phyloP scores from a whole-genome alignment of 1,139 yeast genomes.

The Yamadazyma siamensis region DNA sequence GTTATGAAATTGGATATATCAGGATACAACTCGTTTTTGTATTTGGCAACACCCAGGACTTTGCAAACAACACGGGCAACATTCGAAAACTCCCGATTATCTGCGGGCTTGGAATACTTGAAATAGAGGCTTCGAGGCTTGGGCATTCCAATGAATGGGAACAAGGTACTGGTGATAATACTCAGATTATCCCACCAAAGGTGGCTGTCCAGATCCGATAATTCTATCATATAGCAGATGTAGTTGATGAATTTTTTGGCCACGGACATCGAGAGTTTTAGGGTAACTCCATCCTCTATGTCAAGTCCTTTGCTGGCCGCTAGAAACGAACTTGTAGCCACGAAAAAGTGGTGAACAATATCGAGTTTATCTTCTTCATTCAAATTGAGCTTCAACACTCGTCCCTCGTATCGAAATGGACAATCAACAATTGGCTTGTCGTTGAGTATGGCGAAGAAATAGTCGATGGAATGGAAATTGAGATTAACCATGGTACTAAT shows the following conservation, averaged over 20 bases:
- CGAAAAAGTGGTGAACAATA: constrained; percentile 67
- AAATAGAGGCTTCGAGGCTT: constrained; percentile 38
- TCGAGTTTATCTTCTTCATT: constrained; percentile 60
- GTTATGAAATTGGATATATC: too few relatives aligned
- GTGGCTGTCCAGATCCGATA: constrained; percentile 18
- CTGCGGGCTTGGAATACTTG: too few relatives aligned
- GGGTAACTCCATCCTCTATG: constrained; percentile 32
- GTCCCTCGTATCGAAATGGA: too few relatives aligned
- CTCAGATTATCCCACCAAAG: constrained; percentile 40
- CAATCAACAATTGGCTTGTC: neutral
- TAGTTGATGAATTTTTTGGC: constrained; percentile 50
- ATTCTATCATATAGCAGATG: constrained; percentile 59
- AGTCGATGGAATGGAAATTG: constrained; percentile 49
- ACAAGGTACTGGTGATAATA: constrained; percentile 54
- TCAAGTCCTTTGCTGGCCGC: constrained; percentile 38
- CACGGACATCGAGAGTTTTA: constrained; percentile 36
- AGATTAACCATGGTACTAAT: constrained; percentile 58
- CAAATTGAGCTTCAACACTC: too few relatives aligned
- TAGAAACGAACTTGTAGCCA: constrained; percentile 50
- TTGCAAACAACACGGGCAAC: too few relatives aligned
- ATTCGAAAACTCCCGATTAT: too few relatives aligned
- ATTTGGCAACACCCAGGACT: too few relatives aligned
- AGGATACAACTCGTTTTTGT: too few relatives aligned
- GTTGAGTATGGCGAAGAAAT: neutral
- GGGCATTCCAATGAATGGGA: constrained; percentile 57